Evolutionary conservation across 805 yeast species (phyloP).

Genomic region (Maudiozyma turicensis): DNA sequence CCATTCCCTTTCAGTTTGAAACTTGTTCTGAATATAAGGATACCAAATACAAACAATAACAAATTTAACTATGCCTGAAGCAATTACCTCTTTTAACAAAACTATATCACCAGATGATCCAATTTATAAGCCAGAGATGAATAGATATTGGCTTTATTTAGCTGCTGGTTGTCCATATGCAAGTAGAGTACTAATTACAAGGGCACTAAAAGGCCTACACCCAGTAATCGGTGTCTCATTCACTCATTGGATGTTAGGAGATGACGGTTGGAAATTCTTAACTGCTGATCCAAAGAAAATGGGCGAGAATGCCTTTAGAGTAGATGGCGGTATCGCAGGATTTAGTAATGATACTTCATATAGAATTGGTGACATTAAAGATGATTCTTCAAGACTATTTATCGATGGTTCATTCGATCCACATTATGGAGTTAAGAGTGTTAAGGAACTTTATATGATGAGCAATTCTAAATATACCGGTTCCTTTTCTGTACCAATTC

Average conservation of each 20-base stretch:
- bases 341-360: constrained; percentile 9
- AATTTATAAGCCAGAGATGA: constrained; percentile 59
- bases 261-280: constrained; percentile 76
- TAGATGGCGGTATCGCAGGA: constrained; percentile 17
- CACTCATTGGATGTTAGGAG: constrained; percentile 85
- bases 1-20: not conserved
- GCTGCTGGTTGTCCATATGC: constrained; percentile 94
- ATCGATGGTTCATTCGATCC: constrained; percentile 45
- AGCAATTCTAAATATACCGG: constrained; percentile 71
- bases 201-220: constrained; percentile 63
- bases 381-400: constrained; percentile 15
- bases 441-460: constrained; percentile 65
- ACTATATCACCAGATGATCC: constrained; percentile 32
- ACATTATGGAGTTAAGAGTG: constrained; percentile 45
- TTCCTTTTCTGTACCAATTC: constrained; percentile 82
- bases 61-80: not conserved
- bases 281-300: constrained; percentile 6
- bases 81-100: constrained; percentile 1
- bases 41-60: constrained; percentile 15
- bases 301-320: constrained; percentile 8
- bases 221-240: constrained; percentile 56
- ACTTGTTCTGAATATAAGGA: no score
- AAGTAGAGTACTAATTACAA: constrained; percentile 65
- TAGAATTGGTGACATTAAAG: constrained; percentile 10
- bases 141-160: constrained; percentile 82